Conservation (phyloP, 805 yeast genomes). For the Nematodospora valgi region DNA sequence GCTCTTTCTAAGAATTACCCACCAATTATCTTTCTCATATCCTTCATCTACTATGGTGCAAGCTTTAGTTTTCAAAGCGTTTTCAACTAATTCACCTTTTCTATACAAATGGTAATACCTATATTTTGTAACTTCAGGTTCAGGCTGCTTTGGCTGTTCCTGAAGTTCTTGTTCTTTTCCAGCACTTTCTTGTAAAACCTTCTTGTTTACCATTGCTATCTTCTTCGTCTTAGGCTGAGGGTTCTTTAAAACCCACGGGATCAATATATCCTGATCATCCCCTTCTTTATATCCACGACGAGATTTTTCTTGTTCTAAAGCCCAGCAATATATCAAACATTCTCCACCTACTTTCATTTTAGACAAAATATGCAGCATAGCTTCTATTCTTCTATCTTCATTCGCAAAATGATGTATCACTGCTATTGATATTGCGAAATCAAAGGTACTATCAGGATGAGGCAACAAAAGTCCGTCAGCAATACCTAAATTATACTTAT, state of each 20-base stretch:
- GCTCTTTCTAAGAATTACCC: slow-evolving; percentile 40
- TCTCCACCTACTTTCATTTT: slow-evolving; percentile 59
- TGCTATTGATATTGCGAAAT: slow-evolving; percentile 93
- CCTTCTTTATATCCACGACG: slow-evolving; percentile 90
- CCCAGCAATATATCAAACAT: slow-evolving; percentile 92
- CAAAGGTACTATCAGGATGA: slow-evolving; percentile 40
- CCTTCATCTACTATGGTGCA: slow-evolving; percentile 61
- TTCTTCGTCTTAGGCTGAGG: slow-evolving; percentile 31
- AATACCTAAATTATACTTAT: slow-evolving; percentile 55
- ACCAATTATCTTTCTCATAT: slow-evolving; percentile 95
- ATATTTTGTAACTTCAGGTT: slow-evolving; percentile 51
- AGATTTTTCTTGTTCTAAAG: slow-evolving; percentile 83
- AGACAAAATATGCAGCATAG: slow-evolving; percentile 65
- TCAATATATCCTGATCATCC: slow-evolving; percentile 88
- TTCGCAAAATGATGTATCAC: slow-evolving; percentile 96
- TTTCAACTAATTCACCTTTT: slow-evolving; percentile 76
- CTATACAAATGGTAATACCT: slow-evolving; percentile 87
- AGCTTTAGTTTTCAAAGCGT: slow-evolving; percentile 72
- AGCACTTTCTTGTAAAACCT: slow-evolving; percentile 13
- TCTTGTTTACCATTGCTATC: slow-evolving; percentile 16
- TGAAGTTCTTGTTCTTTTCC: slow-evolving; percentile 5
- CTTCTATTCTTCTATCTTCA: slow-evolving; percentile 69
- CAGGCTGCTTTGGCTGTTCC: slow-evolving; percentile 11
- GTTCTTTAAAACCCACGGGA: slow-evolving; percentile 87
- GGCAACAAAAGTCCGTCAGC: slow-evolving; percentile 73